phyloP scores from a whole-genome alignment of 139 green algal species.

The Coccomyxa sp. region DNA sequence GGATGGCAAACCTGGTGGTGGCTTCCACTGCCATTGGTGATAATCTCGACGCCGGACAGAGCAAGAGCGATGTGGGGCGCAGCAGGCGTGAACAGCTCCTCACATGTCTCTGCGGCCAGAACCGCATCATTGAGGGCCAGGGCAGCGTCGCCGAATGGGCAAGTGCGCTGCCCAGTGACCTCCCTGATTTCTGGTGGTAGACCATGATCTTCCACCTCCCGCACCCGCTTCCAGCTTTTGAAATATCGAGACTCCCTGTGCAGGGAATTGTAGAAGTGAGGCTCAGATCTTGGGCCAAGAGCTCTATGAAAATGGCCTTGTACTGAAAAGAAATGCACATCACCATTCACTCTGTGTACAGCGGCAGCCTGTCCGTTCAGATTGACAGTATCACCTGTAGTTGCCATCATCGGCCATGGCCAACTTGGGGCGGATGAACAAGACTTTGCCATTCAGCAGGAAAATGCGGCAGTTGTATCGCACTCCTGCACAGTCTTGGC shows the following conservation, averaged over 20 bases:
- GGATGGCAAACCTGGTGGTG: constrained; percentile 75
- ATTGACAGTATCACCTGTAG: constrained; percentile 55
- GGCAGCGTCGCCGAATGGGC: constrained; percentile 60
- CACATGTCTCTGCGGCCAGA: constrained; percentile 85
- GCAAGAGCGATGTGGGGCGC: constrained; percentile 73
- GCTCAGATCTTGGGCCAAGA: too few species aligned
- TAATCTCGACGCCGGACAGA: constrained; percentile 86
- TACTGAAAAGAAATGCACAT: too few species aligned
- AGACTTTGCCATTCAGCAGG: constrained; percentile 69
- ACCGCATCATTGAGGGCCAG: constrained; percentile 53
- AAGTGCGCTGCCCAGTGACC: constrained; percentile 58
- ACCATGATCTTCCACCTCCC: constrained; percentile 57
- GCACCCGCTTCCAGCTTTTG: constrained; percentile 73
- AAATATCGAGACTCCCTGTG: constrained; percentile 82
- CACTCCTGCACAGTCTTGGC: constrained; percentile 40
- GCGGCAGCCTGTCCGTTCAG: too few species aligned
- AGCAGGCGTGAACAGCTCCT: constrained; percentile 94
- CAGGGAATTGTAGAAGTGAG: neutral
- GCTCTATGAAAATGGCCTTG: too few species aligned
- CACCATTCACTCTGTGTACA: too few species aligned
- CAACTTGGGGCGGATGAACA: constrained; percentile 93
- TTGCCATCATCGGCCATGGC: constrained; percentile 95
- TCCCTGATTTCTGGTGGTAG: constrained; percentile 58
- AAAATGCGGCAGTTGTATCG: constrained; percentile 92
- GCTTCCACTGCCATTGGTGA: constrained; percentile 88